Percentiles rank a stretch among this genome's conserved stretches.
Evolutionary conservation across 371 early-diverging fungal species (phyloP).

Genomic region (Mucor racemosus): DNA sequence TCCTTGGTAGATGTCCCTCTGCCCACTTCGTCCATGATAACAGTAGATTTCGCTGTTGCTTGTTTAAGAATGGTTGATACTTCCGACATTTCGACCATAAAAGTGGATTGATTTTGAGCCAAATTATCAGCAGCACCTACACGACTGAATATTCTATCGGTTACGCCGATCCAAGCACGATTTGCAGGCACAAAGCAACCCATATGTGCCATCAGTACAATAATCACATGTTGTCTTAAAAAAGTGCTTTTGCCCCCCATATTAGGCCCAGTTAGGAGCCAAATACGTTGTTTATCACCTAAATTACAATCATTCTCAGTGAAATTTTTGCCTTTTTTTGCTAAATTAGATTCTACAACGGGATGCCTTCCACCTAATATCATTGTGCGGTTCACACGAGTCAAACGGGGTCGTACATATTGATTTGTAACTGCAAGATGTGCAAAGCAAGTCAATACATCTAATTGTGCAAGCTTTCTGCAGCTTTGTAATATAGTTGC

Average conservation of each 20-base stretch:
- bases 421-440: slow-evolving; percentile 53
- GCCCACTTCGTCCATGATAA: slow-evolving; percentile 99
- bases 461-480: slow-evolving; percentile 68
- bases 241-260: slow-evolving; percentile 98
- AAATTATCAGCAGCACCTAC: slow-evolving; percentile 82
- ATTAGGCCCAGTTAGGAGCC: slow-evolving; percentile 89
- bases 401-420: slow-evolving; percentile 67
- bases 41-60: slow-evolving; percentile 82
- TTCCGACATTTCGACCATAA: slow-evolving; percentile 99
- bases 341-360: slow-evolving; percentile 80
- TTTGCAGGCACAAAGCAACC: slow-evolving; percentile 95
- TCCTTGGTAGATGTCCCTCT: slow-evolving; percentile 96
- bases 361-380: slow-evolving; percentile 84
- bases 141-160: slow-evolving; percentile 90
- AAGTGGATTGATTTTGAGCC: slow-evolving; percentile 90
- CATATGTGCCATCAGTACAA: slow-evolving; percentile 91
- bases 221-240: slow-evolving; percentile 81
- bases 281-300: slow-evolving; percentile 56
- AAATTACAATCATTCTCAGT: slow-evolving; percentile 77
- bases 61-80: slow-evolving; percentile 86
- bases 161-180: slow-evolving; percentile 80
- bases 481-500: slow-evolving; percentile 56
- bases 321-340: slow-evolving; percentile 64
- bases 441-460: slow-evolving; percentile 70
- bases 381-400: slow-evolving; percentile 44